Percentiles rank a stretch among this genome's conserved stretches.
phyloP scores from a whole-genome alignment of 2,329 filamentous ascomycete species.

The Knufia petricola region DNA sequence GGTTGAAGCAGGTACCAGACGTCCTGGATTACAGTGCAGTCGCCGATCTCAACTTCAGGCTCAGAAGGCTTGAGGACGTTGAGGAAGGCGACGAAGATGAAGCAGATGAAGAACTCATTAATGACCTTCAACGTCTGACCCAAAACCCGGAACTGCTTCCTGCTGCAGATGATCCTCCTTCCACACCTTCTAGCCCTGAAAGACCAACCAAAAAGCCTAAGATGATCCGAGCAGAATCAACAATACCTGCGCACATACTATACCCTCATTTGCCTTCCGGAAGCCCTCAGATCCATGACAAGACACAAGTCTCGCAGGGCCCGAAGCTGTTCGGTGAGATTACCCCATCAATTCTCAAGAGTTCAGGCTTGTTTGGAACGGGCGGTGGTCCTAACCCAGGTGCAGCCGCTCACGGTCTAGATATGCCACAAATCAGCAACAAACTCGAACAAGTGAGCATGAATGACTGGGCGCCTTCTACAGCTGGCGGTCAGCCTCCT shows the following conservation, averaged over 20 bases:
- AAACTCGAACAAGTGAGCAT: conserved; percentile 28
- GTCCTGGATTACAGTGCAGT: conserved; percentile 50
- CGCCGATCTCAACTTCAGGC: conserved; percentile 34
- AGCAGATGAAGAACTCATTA: conserved; percentile 18
- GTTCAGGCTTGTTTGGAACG: conserved; percentile 39
- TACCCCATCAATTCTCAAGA: conserved; percentile 44
- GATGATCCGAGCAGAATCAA: conserved; percentile 9
- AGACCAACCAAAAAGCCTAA: conserved; percentile 28
- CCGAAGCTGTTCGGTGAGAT: conserved; percentile 53
- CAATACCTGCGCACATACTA: conserved; percentile 25
- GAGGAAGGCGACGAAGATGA: conserved; percentile 27
- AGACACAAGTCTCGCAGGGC: neutral
- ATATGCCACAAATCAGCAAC: conserved; percentile 20
- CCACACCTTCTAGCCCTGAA: conserved; percentile 11
- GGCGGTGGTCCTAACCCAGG: neutral
- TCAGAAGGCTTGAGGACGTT: conserved; percentile 26
- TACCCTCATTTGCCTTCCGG: conserved; percentile 33
- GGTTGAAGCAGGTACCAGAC: conserved; percentile 53
- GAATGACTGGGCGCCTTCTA: conserved; percentile 30
- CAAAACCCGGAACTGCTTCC: conserved; percentile 12
- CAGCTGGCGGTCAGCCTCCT: neutral
- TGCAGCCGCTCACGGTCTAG: conserved; percentile 11
- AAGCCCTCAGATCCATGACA: neutral
- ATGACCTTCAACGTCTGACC: conserved; percentile 17
- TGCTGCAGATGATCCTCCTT: conserved; percentile 3